These are phyloP conservation scores for Puccinia polysora DNA, from an alignment of 1,284 basidiomycete species.

Conservation along the genomic window DNA sequence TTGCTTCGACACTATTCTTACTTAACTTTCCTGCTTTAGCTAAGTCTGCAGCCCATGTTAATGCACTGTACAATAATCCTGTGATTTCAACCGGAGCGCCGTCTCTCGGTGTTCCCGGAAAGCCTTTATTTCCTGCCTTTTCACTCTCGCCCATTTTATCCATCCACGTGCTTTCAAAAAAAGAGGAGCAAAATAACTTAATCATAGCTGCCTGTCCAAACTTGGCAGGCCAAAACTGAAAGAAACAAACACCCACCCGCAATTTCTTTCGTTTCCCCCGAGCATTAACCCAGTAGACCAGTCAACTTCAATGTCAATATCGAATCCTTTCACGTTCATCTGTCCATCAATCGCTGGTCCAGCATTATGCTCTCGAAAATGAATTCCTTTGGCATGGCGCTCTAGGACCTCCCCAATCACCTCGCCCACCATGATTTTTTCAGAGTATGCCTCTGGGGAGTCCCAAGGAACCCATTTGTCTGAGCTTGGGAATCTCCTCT, in stretches of 20 bases:
- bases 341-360: slow-evolving; percentile 92
- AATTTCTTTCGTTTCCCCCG: slow-evolving; percentile 70
- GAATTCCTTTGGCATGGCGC: slow-evolving; percentile 84
- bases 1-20: slow-evolving; percentile 78
- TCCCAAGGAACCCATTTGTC: slow-evolving; percentile 92
- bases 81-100: slow-evolving; percentile 94
- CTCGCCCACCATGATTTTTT: slow-evolving; percentile 77
- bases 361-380: slow-evolving; percentile 92
- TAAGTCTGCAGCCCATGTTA: slow-evolving; percentile 77
- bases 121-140: slow-evolving; percentile 86
- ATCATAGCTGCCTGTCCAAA: neutral
- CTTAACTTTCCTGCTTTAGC: slow-evolving; percentile 69
- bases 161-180: slow-evolving; percentile 87
- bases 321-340: slow-evolving; percentile 87
- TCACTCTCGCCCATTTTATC: slow-evolving; percentile 92
- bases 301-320: slow-evolving; percentile 87
- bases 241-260: slow-evolving; percentile 45
- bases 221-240: neutral
- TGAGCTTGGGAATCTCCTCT: slow-evolving; percentile 84
- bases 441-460: slow-evolving; percentile 73
- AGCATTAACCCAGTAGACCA: slow-evolving; percentile 87
- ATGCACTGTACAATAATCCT: slow-evolving; percentile 82
- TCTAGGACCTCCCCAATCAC: slow-evolving; percentile 94
- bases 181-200: neutral
- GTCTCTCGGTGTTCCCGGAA: slow-evolving; percentile 89